phyloP scores from a whole-genome alignment of 129 eudicot species.

The Deinandra increscens region DNA sequence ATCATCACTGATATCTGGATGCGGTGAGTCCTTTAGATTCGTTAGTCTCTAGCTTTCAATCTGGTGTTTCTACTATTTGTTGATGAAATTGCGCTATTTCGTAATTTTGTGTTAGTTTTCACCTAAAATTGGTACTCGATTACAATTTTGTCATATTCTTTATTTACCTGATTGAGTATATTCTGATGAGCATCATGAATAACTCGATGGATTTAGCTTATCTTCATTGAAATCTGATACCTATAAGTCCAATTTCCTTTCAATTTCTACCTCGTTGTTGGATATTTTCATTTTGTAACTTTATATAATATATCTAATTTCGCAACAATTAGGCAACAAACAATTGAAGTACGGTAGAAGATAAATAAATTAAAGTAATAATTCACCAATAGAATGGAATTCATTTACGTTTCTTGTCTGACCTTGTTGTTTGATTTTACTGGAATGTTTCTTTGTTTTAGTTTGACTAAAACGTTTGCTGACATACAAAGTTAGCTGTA shows the following conservation, averaged over 20 bases:
- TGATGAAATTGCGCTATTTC: neutral
- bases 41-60: neutral
- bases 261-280: conserved; percentile 3
- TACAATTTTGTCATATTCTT: neutral
- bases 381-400: neutral
- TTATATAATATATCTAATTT: no score
- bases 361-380: neutral
- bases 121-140: neutral
- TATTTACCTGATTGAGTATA: neutral
- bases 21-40: neutral
- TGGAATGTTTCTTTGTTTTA: no score
- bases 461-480: conserved; percentile 30
- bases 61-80: neutral
- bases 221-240: conserved; percentile 6
- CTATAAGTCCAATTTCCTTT: conserved; percentile 15
- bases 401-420: conserved; percentile 29
- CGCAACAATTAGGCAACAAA: neutral
- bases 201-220: conserved; percentile 1
- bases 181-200: neutral
- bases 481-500: conserved; percentile 12
- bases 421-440: no score
- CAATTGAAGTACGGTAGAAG: conserved; percentile 30
- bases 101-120: neutral
- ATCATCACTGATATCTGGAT: neutral
- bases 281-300: no score